Percentiles rank a stretch among this genome's conserved stretches.
Evolutionary conservation across 331 rosid species (phyloP).

Genomic region (Quercus phellos): DNA sequence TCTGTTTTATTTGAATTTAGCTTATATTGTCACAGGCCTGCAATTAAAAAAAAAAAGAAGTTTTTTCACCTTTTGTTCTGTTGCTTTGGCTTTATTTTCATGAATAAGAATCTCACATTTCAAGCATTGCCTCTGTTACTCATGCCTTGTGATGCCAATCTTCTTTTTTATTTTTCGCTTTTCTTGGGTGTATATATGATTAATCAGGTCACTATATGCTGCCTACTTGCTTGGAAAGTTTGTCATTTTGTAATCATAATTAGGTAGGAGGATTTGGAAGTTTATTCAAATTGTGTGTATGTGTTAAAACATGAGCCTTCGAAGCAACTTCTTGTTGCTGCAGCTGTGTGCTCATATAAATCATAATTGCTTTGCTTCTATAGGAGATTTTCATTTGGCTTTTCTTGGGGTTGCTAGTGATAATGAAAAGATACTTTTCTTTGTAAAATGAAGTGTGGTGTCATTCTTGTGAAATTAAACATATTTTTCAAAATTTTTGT

Average conservation of each 20-base stretch:
- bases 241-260: not conserved
- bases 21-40: not conserved
- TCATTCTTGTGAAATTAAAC: not conserved
- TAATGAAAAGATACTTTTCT: not conserved
- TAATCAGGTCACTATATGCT: not conserved
- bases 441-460: not conserved
- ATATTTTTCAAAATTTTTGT: no score
- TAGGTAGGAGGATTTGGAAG: not conserved
- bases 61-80: not conserved
- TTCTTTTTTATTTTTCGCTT: not conserved
- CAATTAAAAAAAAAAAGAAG: no score
- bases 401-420: not conserved
- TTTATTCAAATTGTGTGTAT: not conserved
- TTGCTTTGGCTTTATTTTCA: not conserved
- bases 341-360: not conserved
- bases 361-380: not conserved
- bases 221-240: not conserved
- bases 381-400: not conserved
- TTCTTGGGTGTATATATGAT: not conserved
- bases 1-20: constrained; percentile 9
- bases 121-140: not conserved
- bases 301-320: not conserved
- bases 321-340: not conserved
- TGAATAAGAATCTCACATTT: not conserved
- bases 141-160: not conserved